Base-by-base conservation (phyloP, 1,139 yeast species). In the Candida tetrigidarum region DNA sequence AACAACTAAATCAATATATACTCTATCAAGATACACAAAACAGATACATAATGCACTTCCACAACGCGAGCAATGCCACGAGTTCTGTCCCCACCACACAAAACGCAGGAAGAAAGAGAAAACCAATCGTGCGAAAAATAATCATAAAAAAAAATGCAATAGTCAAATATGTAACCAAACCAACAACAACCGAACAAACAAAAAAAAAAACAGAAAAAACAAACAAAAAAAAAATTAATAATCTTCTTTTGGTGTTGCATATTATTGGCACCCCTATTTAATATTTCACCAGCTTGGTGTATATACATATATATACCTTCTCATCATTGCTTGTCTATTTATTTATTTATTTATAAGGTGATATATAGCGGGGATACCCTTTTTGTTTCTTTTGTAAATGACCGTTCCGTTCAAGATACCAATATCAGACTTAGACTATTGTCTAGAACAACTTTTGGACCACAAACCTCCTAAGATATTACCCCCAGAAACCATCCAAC, bases 401-500 rank as follows among this genome's bases (percentile, higher is more conserved):
- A 70, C 76, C 23, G 60, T 67, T 2, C 59, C 71, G 14, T 59
- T 62, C 50, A 53, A 60, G 39, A 60, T 71, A 29, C 69, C 74
- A 18, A 60, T 66, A 12, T 48, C 69, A 8, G 78, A 74, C 54
- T 63, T 74, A 49, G 79, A 74, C 57, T 68, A 73, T 58, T 74
- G 78, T 51, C 62, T 74, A 35, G 74, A 69, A 47, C 78, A 72
- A 57, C 59, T 74, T 30, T 62, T 74, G 36, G 68, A 69, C 8
- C 69, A 68, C 42, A 69, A 67, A 47, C 78, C 78, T n/a, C 79
- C 79, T 16, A 60, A 66, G 41, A 55, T 74, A 27, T 59, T 74
- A 23, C 80, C 79, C 0, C 66, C 69, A 29, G 72, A 67, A 35
- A 69, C 72, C 10, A 59, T 75, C 22, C 77, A 71, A 47, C 74